Conservation (phyloP, 441 rosid genomes). For the Lepidium campestre region DNA sequence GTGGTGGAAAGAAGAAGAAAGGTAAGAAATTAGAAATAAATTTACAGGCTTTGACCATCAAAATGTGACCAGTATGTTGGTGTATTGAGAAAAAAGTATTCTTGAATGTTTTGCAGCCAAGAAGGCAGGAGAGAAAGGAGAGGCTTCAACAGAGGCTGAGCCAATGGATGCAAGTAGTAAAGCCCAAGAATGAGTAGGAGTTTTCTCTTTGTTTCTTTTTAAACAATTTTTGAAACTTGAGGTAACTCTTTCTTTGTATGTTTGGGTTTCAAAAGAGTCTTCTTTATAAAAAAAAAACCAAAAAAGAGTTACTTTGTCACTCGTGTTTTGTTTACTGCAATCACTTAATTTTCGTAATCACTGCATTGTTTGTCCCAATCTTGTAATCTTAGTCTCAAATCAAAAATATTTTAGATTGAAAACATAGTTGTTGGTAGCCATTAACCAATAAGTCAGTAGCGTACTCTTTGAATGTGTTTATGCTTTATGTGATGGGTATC, state of each 20-base stretch:
- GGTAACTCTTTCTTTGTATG: slow-evolving; percentile 25
- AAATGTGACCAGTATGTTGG: background rate
- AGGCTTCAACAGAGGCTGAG: slow-evolving; percentile 53
- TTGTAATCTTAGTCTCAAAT: background rate
- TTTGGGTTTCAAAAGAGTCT: slow-evolving; percentile 22
- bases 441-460: background rate
- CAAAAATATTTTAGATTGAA: background rate
- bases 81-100: background rate
- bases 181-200: slow-evolving; percentile 37
- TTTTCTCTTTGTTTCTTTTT: slow-evolving; percentile 15
- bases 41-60: too few species aligned
- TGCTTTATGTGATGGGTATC: too few species aligned
- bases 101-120: slow-evolving; percentile 34
- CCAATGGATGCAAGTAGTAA: slow-evolving; percentile 58
- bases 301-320: background rate
- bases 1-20: slow-evolving; percentile 98
- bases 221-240: slow-evolving; percentile 23
- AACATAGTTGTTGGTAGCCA: background rate
- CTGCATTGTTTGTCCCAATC: background rate
- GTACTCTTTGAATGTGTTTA: too few species aligned
- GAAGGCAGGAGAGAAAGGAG: slow-evolving; percentile 71
- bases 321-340: background rate
- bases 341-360: background rate
- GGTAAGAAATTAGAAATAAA: slow-evolving; percentile 30
- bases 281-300: background rate